Evolutionary conservation across 768 basidiomycete species (phyloP).

Genomic region (Leucocoprinus sp.): DNA sequence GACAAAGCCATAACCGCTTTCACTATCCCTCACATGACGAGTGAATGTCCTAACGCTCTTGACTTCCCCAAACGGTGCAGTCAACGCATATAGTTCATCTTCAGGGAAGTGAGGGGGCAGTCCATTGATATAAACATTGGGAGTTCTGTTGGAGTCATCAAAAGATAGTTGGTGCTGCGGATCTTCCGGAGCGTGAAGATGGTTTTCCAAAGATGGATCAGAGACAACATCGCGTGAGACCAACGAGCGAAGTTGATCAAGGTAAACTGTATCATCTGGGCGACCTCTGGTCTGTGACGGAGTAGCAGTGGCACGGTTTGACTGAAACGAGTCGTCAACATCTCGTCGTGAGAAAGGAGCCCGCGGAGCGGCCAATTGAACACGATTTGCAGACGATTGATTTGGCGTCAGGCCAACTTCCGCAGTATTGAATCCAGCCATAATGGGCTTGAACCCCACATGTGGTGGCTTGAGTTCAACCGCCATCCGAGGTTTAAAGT

Average conservation of each 20-base stretch:
- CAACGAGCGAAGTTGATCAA: neutral
- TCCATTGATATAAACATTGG: slow-evolving; percentile 86
- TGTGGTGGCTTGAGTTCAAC: slow-evolving; percentile 5
- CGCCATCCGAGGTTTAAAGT: slow-evolving; percentile 8
- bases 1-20: slow-evolving; percentile 73
- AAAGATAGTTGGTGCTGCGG: neutral
- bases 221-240: neutral
- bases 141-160: slow-evolving; percentile 34
- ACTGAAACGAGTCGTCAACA: neutral
- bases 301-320: slow-evolving; percentile 6
- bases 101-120: slow-evolving; percentile 79
- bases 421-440: neutral
- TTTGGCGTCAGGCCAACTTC: neutral
- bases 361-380: neutral
- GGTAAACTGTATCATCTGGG: slow-evolving; percentile 1
- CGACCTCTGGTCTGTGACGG: neutral
- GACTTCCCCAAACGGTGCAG: slow-evolving; percentile 64
- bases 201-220: neutral
- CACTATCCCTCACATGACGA: slow-evolving; percentile 66
- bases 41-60: slow-evolving; percentile 81
- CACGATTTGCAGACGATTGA: neutral
- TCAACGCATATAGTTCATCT: slow-evolving; percentile 66
- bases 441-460: slow-evolving; percentile 6
- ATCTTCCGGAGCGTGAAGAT: neutral
- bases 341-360: neutral